Evolutionary conservation across 306 rosid genomes (phyloP).

Genomic region (Adenanthera pavonina): DNA sequence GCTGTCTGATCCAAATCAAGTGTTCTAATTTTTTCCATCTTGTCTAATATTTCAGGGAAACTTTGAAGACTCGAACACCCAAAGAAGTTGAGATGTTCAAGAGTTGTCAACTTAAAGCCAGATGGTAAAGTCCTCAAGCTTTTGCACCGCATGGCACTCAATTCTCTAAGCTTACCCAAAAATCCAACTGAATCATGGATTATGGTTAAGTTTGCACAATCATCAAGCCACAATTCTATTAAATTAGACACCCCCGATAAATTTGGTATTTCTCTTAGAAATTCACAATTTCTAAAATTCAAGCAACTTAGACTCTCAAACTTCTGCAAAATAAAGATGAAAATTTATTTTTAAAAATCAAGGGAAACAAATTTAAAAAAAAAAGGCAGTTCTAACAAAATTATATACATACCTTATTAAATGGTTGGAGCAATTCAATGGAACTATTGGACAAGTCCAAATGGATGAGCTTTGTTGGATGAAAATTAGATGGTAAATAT

Average conservation of each 20-base stretch:
- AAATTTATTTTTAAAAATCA: neutral
- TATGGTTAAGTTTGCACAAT: neutral
- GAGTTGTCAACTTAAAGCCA: neutral
- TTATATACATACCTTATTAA: neutral
- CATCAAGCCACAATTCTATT: neutral
- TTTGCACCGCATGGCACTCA: conserved; percentile 14
- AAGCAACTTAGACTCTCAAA: neutral
- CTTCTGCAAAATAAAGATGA: neutral
- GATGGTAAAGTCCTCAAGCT: neutral
- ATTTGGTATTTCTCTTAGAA: neutral
- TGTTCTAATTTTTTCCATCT: neutral
- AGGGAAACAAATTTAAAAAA: too few species aligned
- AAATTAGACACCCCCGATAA: neutral
- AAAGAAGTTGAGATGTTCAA: neutral
- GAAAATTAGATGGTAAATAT: neutral
- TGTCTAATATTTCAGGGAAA: neutral
- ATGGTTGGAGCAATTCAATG: neutral
- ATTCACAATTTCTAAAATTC: neutral
- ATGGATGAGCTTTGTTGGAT: neutral
- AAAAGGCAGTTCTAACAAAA: neutral
- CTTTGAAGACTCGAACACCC: neutral
- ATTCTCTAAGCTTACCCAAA: neutral
- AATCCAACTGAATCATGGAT: conserved; percentile 3
- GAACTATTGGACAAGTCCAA: neutral
- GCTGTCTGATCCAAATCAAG: neutral